Evolutionary conservation across 2,329 filamentous ascomycete species (phyloP), one percentile per base, ranked within the genome.

Genomic region (Fusarium armeniacum): DNA sequence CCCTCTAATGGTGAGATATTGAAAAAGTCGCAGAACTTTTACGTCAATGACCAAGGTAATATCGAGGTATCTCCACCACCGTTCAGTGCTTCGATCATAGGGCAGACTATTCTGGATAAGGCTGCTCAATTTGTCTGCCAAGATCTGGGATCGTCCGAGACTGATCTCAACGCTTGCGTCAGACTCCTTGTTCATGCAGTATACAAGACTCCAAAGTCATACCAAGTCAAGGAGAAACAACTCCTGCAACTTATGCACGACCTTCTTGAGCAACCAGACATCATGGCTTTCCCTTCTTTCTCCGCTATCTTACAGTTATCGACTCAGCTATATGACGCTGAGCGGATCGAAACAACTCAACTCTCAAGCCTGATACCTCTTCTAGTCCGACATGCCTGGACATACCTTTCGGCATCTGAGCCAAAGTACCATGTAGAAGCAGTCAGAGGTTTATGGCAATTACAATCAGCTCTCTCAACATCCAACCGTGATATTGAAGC

Each of bases 361-460:
- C 76, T 91, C 51, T 90, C 84, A 58, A 85, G 82, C 58, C 81
- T 97, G 11, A 87, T 95, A 7, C 84, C 88, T 22, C 85, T 87
- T 30, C 81, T 98, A 24, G 89, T 96, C 18, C 83, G 84, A 3
- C 87, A 90, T 58, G 85, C 95, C 0, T 99, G 96, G 96, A 79
- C 83, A 7, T 93, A 93, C 74, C 81, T 99, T 40, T 92, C 93
- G 1, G 90, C 93, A n/a, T 85, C 90, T 15, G 90, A 91, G 67
- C 94, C 94, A 0, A 97, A 97, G 76, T 97, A 95, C 71, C 96
- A 98, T 76, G 94, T 99, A 33, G 97, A 99, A 81, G 91, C 94
- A 20, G 93, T 97, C 11, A 89, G 92, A 60, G 91, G 90, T 71
- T 82, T 99, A 40, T 97, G 96, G 93, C 89, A 93, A 70, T 82